Percentiles rank a stretch among this genome's conserved stretches.
phyloP scores from a whole-genome alignment of 306 rosid genomes.

The Cajanus cajan region DNA sequence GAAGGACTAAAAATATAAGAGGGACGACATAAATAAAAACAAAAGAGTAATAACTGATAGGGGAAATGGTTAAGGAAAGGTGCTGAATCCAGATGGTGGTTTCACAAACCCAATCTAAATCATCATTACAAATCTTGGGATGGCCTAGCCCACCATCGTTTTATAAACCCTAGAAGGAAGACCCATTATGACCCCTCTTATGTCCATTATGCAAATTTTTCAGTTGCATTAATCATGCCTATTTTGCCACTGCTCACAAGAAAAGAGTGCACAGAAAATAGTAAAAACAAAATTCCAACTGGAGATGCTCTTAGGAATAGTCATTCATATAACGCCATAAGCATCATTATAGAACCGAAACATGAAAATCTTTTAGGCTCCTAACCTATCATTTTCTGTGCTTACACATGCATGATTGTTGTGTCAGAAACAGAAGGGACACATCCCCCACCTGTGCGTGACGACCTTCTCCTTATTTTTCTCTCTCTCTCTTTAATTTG shows the following conservation, averaged over 20 bases:
- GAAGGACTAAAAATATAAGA: slow-evolving; percentile 43
- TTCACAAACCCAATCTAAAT: slow-evolving; percentile 86
- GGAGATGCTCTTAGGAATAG: slow-evolving; percentile 45
- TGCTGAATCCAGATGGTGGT: slow-evolving; percentile 50
- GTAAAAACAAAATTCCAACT: slow-evolving; percentile 18
- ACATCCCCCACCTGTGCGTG: slow-evolving; percentile 42
- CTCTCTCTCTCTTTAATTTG: neutral
- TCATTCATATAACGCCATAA: slow-evolving; percentile 76
- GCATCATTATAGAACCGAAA: slow-evolving; percentile 48
- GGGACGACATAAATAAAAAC: slow-evolving; percentile 39
- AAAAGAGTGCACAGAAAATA: neutral
- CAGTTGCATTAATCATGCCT: slow-evolving; percentile 43
- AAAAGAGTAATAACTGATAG: slow-evolving; percentile 48
- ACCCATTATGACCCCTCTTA: slow-evolving; percentile 68
- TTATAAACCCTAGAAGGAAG: slow-evolving; percentile 63
- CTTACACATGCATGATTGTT: slow-evolving; percentile 94
- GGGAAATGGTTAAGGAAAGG: slow-evolving; percentile 20
- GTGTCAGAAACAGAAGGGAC: slow-evolving; percentile 77
- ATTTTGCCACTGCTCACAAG: neutral
- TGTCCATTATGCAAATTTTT: neutral
- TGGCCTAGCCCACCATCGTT: slow-evolving; percentile 98
- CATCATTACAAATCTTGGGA: slow-evolving; percentile 99
- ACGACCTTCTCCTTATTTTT: slow-evolving; percentile 4
- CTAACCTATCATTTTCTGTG: slow-evolving; percentile 94
- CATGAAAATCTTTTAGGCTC: slow-evolving; percentile 57